Conservation (phyloP, 2,329 filamentous ascomycete genomes). For the Fragosphaeria purpurea region DNA sequence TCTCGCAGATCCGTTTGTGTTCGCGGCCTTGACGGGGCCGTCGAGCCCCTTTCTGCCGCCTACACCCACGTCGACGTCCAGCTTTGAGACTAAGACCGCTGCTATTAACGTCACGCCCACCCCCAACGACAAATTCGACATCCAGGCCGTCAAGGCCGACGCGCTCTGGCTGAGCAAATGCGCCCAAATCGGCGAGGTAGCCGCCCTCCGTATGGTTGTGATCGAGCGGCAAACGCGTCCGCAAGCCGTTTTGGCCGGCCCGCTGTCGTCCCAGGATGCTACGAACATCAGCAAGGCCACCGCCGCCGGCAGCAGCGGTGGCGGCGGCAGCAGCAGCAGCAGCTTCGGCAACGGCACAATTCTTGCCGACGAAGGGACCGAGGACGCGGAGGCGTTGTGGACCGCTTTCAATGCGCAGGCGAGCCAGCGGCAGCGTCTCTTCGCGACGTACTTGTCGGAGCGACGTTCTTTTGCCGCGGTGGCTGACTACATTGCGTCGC, state of each 20-base stretch:
- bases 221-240: conserved; percentile 77
- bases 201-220: conserved; percentile 68
- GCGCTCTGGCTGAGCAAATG: conserved; percentile 76
- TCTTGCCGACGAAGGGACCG: conserved; percentile 25
- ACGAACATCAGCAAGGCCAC: conserved; percentile 62
- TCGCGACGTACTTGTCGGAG: conserved; percentile 63
- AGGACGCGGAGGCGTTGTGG: conserved; percentile 46
- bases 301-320: conserved; percentile 43
- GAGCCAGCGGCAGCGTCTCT: conserved; percentile 55
- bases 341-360: conserved; percentile 43
- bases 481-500: conserved; percentile 44
- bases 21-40: conserved; percentile 58
- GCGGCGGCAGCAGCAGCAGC: conserved; percentile 50
- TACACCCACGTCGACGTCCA: conserved; percentile 53
- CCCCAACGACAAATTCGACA: conserved; percentile 55
- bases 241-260: conserved; percentile 58
- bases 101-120: conserved; percentile 73
- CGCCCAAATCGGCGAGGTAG: conserved; percentile 67
- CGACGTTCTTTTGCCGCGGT: conserved; percentile 57
- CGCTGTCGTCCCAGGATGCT: conserved; percentile 68
- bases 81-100: conserved; percentile 76
- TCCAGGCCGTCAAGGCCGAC: conserved; percentile 75
- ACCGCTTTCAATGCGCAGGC: conserved; percentile 52
- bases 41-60: conserved; percentile 56
- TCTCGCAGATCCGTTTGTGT: conserved; percentile 58